A percentile compares a stretch with the other conserved stretches of the same genome.
Evolutionary conservation across 2,329 filamentous ascomycete genomes (phyloP).

Genomic region (Lasiodiplodia citricola): DNA sequence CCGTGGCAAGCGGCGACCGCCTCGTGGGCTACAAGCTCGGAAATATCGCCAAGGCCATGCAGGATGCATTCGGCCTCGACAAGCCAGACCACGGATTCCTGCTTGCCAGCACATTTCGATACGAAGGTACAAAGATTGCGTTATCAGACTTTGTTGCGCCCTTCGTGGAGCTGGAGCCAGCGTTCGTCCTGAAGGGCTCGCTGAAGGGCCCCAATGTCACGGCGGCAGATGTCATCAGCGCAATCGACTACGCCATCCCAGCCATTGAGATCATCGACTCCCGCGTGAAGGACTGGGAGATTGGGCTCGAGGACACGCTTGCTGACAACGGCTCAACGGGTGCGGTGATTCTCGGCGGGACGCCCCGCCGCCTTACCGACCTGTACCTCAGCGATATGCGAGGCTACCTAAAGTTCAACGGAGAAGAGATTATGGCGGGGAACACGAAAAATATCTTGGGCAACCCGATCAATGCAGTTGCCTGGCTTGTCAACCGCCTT

Average conservation of each 20-base stretch:
- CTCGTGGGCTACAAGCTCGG: constrained; percentile 1
- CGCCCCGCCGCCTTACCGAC: background rate
- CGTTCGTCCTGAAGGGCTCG: background rate
- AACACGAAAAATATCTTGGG: background rate
- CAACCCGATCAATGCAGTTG: background rate
- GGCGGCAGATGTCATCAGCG: background rate
- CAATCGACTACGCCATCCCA: background rate
- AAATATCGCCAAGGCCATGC: constrained; percentile 1
- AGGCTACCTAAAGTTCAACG: background rate
- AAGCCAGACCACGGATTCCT: background rate
- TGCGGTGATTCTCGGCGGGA: background rate
- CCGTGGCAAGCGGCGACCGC: background rate
- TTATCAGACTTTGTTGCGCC: background rate
- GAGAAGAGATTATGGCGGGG: background rate
- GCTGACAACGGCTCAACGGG: background rate
- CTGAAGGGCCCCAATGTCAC: background rate
- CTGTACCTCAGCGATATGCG: background rate
- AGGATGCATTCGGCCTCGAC: background rate
- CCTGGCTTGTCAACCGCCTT: background rate
- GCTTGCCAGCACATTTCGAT: background rate
- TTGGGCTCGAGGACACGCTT: background rate
- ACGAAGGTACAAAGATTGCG: background rate
- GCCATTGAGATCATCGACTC: background rate
- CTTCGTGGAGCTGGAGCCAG: background rate
- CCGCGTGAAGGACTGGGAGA: background rate